Base-by-base conservation (phyloP, 164 flowering plant genomes). In the Tinospora cordifolia region DNA sequence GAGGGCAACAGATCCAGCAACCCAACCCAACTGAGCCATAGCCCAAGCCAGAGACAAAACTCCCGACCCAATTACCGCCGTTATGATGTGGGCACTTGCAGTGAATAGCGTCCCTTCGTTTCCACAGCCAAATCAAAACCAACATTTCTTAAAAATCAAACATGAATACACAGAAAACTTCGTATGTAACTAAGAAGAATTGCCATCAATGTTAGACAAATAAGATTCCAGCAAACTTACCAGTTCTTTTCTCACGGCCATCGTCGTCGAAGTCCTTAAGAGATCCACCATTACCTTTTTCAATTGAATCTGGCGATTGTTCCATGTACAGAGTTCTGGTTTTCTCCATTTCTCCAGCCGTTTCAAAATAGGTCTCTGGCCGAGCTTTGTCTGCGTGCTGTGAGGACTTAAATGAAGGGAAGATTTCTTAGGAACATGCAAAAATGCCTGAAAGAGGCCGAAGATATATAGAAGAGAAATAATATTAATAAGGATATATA, bases 11-110 rank as follows among this genome's bases (percentile, higher is more conserved):
- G 94, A 84, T 0, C 98, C 98, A 1, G 87, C 90, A 0, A 84
- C 77, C 98, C 98, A 94, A 6, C 98, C 98, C 74, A 94, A 69
- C 85, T 94, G 98, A 1, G 98, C 93, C 27, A 86, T 84, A 0
- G 92, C 90, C 98, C 98, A 94, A 26, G 98, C 93, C 46, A 94
- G 73, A 0, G 96, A 89, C 30, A 91, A 80, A 69, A 94, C 98
- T 10, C 98, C 98, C 1, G 98, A 94, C 38, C 98, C 98, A 36
- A 94, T 94, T 60, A 94, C 98, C 0, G 98, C 97, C 0, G 98
- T 94, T 46, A 94, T 90, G 6, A 94, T 91, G 68, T 94, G 98
- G 2, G 97, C 96, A 76, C 97, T 92, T 12, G 97, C 97, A n/a
- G 97, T 92, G 69, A 86, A 1, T 83, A 87, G 71, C 0, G 95